Evolutionary conservation across 1,284 basidiomycete species (phyloP), one percentile per base, ranked within the genome.

Genomic region (Mycosarcoma mackinlayi): DNA sequence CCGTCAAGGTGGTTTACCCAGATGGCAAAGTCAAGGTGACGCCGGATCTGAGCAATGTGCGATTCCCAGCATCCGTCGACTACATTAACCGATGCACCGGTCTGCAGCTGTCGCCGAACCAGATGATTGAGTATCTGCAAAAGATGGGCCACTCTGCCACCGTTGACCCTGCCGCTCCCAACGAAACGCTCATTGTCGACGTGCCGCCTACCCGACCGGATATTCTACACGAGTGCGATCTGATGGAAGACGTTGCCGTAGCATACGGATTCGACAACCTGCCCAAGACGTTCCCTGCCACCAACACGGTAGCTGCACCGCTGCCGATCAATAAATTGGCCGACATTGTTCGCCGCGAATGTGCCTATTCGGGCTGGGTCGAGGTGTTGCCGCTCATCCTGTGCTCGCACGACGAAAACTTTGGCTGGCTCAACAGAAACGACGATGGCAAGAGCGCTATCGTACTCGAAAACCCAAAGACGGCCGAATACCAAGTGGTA

Each of bases 351-450:
- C 88, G 95, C 41, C 85, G 86, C 59, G 94, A 98, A 82, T 98
- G 94, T 87, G 93, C 94, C 0, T 87, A 92, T 80, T 91, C 93
- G 0, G 95, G 96, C 19, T 98, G 95, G 93, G 87, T 92, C 41
- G 95, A 99, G 84, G 94, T 92, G 4, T 86, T 98, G 6, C 93
- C 96, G 23, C 87, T 98, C 55, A 98, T 94, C 81, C 86, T 98
- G 91, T 98, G 96, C 85, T 95, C 93, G 18, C 93, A 95, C 82
- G 95, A 98, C 83, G 95, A 99, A 84, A 98, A 98, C 85, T 99
- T 96, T 81, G 89, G 88, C 46, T 94, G 89, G 86, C 86, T 99
- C 68, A 94, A 96, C 84, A 90, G 90, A 60, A 83, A 86, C 46
- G 95, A 98, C 83, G 90, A 92, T 65, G 89, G 90, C 27, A 88